phyloP scores from a whole-genome alignment of 768 basidiomycete species.

The Boletus edulis region DNA sequence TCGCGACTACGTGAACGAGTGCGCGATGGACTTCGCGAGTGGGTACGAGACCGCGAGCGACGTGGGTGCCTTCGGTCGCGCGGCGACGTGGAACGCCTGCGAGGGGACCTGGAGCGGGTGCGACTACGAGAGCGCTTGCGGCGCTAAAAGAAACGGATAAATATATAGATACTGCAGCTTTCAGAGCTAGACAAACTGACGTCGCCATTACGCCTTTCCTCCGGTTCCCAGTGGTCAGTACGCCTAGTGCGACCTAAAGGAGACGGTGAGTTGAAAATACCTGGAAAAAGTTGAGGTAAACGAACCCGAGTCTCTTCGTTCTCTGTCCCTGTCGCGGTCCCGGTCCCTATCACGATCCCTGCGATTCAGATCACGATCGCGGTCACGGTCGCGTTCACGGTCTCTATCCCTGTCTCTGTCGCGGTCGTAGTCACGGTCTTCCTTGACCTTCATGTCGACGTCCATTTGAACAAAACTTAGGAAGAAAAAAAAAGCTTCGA shows the following conservation, averaged over 20 bases:
- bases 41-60: slow-evolving; percentile 64
- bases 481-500: not conserved
- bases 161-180: not conserved
- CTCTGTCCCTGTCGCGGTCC: slow-evolving; percentile 40
- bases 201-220: slow-evolving; percentile 69
- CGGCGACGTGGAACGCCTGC: slow-evolving; percentile 66
- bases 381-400: slow-evolving; percentile 34
- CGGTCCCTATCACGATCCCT: slow-evolving; percentile 47
- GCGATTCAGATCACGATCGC: slow-evolving; percentile 32
- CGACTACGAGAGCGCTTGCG: slow-evolving; percentile 68
- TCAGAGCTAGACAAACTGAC: slow-evolving; percentile 39
- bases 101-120: slow-evolving; percentile 61
- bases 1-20: slow-evolving; percentile 56
- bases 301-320: slow-evolving; percentile 60
- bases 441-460: slow-evolving; percentile 79
- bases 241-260: slow-evolving; percentile 43
- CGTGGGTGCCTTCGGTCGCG: slow-evolving; percentile 53
- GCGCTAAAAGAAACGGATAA: slow-evolving; percentile 40
- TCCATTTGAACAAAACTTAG: slow-evolving; percentile 49
- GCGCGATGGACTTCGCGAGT: slow-evolving; percentile 51
- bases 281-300: slow-evolving; percentile 1
- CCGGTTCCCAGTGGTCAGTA: slow-evolving; percentile 83
- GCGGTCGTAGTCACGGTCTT: slow-evolving; percentile 67
- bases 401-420: slow-evolving; percentile 45
- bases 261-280: not conserved